phyloP scores from a whole-genome alignment of 2,329 filamentous ascomycete species.

The Trichoderma asperellum region DNA sequence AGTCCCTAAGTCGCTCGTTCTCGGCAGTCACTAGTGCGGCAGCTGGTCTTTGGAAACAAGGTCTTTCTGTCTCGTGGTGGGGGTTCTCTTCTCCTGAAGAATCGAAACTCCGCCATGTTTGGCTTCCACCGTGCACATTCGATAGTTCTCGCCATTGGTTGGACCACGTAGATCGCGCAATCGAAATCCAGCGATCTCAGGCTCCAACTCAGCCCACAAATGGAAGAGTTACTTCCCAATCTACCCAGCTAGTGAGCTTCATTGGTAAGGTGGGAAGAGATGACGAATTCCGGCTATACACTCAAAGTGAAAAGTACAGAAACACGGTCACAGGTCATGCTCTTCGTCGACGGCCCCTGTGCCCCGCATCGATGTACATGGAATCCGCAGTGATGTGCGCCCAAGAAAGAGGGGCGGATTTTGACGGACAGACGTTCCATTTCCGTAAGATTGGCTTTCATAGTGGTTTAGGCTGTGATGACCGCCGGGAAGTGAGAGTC shows the following conservation, averaged over 20 bases:
- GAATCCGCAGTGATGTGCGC: slow-evolving; percentile 31
- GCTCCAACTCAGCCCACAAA: background rate
- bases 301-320: background rate
- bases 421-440: slow-evolving; percentile 26
- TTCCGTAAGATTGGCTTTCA: slow-evolving; percentile 30
- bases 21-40: background rate
- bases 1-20: background rate
- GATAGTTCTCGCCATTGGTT: slow-evolving; percentile 31
- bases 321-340: slow-evolving; percentile 28
- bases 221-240: too few species aligned
- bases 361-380: slow-evolving; percentile 35
- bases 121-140: slow-evolving; percentile 33
- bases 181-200: slow-evolving; percentile 8
- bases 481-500: slow-evolving; percentile 2
- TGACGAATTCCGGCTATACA: background rate
- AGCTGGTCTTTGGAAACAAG: slow-evolving; percentile 30
- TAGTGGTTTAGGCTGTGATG: slow-evolving; percentile 28
- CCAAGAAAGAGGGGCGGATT: slow-evolving; percentile 27
- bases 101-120: slow-evolving; percentile 22
- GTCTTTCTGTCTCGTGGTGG: slow-evolving; percentile 29
- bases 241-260: background rate
- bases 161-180: slow-evolving; percentile 30
- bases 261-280: background rate
- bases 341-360: slow-evolving; percentile 31
- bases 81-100: slow-evolving; percentile 30